A percentile compares a stretch with the other conserved stretches of the same genome.
Conservation (phyloP, 1,139 yeast genomes). For the Saccharomycopsis crataegensis region DNA sequence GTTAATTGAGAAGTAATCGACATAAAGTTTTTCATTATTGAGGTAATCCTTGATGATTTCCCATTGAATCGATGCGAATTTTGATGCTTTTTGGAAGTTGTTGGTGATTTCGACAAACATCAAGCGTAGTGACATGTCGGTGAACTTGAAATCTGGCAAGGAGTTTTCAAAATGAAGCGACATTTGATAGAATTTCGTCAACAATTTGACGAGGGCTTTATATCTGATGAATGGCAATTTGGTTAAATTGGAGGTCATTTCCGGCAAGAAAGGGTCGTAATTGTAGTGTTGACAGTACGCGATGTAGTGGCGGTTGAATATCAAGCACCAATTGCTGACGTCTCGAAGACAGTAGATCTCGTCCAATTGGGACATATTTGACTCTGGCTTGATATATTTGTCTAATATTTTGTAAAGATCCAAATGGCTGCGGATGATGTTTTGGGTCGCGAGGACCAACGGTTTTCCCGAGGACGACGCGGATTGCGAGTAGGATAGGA, state of each 20-base stretch:
- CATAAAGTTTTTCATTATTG: constrained; percentile 15
- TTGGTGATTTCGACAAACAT: constrained; percentile 13
- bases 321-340: constrained; percentile 14
- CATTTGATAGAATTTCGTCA: constrained; percentile 6
- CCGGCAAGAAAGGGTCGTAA: constrained; percentile 4
- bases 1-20: constrained; percentile 16
- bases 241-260: not conserved
- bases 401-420: too few relatives aligned
- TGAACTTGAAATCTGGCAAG: constrained; percentile 11
- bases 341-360: constrained; percentile 17
- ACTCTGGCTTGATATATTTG: too few relatives aligned
- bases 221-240: constrained; percentile 19
- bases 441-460: not conserved
- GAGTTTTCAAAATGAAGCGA: constrained; percentile 9
- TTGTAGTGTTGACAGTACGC: constrained; percentile 7
- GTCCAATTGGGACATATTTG: constrained; percentile 4
- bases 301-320: constrained; percentile 12
- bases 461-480: too few relatives aligned
- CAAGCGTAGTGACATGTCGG: constrained; percentile 3
- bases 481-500: constrained; percentile 1
- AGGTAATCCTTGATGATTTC: constrained; percentile 12
- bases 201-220: constrained; percentile 12
- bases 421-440: not conserved
- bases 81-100: not conserved
- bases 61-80: constrained; percentile 17